Evolutionary conservation across 371 early-diverging fungal species (phyloP), one percentile per base, ranked within the genome.

Genomic region (Basidiobolus meristosporus): DNA sequence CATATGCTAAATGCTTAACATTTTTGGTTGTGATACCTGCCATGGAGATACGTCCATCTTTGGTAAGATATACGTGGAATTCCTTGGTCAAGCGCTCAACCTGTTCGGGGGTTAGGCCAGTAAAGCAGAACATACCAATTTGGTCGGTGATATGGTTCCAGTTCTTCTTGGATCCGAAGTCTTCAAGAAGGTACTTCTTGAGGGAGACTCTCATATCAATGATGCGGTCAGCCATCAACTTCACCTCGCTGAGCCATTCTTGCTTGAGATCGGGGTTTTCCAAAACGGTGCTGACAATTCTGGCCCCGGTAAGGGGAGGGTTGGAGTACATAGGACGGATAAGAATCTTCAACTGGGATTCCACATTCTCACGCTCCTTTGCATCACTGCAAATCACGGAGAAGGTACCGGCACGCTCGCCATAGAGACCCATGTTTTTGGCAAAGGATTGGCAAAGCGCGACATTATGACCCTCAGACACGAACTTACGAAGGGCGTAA

Each of bases 121-220:
- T 84, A 71, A 65, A 97, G 68, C 88, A 90, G 78, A 97, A 97
- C 98, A 97, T 97, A 57, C 98, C 98, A 50, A 97, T 97, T 69
- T 97, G 98, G 58, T 75, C 68, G 34, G 90, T 93, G 53, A 97
- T 85, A 62, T 97, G 98, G 49, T 72, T 64, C 98, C 98, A 97
- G 56, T 60, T 55, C 46, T 59, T 60, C 65, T 69, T 71, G 45
- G 80, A 78, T 19, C 74, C 73, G 59, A 82, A 75, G 41, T 84
- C 79, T 38, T 79, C 62, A 50, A 82, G 87, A 30, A 95, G 70
- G 54, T 90, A 77, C 36, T 48, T 43, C 46, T 73, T 69, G 52
- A 95, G 80, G 51, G 70, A 62, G 10, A 59, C 42, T 42, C 91
- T 76, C 98, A 97, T 97, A 45, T 70, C 65, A 52, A 89, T 91